Base-by-base conservation (phyloP, 208 protist genomes). In the Crithidia fasciculata region DNA sequence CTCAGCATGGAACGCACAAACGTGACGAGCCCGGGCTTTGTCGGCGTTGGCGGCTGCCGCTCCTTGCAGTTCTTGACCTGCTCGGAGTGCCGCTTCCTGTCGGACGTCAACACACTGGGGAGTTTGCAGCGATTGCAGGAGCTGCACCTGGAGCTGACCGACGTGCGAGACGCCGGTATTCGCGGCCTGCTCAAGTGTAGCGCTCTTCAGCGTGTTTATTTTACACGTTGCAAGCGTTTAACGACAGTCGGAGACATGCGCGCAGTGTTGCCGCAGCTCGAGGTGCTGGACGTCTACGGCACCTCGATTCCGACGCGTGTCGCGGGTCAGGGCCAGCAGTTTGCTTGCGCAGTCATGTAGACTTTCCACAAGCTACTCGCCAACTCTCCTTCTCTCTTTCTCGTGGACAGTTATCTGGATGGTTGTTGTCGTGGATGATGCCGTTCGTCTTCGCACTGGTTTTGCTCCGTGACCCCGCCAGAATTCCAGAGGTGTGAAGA, bases 251-350 rank as follows among this genome's bases (percentile, higher is more conserved):
- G 75, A 13, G 78, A 85, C 18, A 78, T 93, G 41, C 74, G 69
- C 18, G 44, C 41, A 5, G 66, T 70, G 16, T 72, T 85, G 67
- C 76, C 74, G 43, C 82, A 86, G 54, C 79, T 95, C 9, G 84
- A 89, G 61, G 74, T 84, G 43, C 79, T 95, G 28, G 91, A 95
- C 64, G 82, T 92, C 18, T 95, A 95, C 67, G 91, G 91, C 8
- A 95, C 91, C 5, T 87, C 86, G 2, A 82, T 95, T 28, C 82
- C 86, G 12, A 84, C 74, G 5, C 74, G 88, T 6, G 80, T 87
- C 40, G 79, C 80, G 4, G 82, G 86, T 8, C 80, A 90, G 64
- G 83, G 78, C 6, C 69, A 75, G 60, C 81, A 87, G 63, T 76
- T 80, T 59, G 82, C 88, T n/a, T 95, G 91, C 64, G 36, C 39